Base-by-base conservation (phyloP, 2,329 filamentous ascomycete genomes). In the Alternaria triticina region DNA sequence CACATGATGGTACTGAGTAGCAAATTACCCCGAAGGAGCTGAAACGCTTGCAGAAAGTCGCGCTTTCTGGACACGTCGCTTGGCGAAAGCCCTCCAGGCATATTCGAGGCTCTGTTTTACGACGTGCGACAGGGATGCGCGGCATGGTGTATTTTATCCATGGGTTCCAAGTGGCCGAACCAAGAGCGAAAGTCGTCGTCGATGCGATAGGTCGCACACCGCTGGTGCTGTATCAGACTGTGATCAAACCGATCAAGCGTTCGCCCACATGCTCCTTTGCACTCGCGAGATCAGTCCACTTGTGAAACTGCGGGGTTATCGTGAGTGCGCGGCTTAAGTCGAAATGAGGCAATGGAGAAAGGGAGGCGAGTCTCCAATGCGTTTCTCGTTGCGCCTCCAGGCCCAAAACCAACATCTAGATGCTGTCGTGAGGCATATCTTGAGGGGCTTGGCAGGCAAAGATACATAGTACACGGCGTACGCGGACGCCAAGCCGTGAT, bases 261-360 rank as follows among this genome's bases (percentile, higher is more conserved):
- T 66, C 55, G 59, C 60, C 54, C 46, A 55, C 52, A 25, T 56
- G 54, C 36, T 51, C 30, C 8, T 43, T 13, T 6, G 22, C 28
- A 10, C 28, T 52, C 3, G 20, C 17, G 22, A n/a, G 9, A 52
- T 52, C 49, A 36, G 49, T 40, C 49, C 30, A 52, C 49, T 52
- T 52, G 28, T 40, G 49, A 52, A 52, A 52, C 49, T 44, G 54
- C 12, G 27, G 17, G 25, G 28, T 30, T 4, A 15, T 22, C 20
- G 17, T 23, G 30, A 40, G 49, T 40, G 30, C 33, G 49, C 30
- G 49, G 20, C 49, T 60, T 60, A 64, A 61, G 57, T 64, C 13
- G 51, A 45, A 61, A 62, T 70, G 64, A 70, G 64, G 27, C 58
- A 64, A 70, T 43, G 28, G 57, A 59, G 33, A 60, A 68, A 64